A percentile compares a stretch with the other conserved stretches of the same genome.
phyloP scores from a whole-genome alignment of 768 basidiomycete species.

The Tephrocybe rancida region DNA sequence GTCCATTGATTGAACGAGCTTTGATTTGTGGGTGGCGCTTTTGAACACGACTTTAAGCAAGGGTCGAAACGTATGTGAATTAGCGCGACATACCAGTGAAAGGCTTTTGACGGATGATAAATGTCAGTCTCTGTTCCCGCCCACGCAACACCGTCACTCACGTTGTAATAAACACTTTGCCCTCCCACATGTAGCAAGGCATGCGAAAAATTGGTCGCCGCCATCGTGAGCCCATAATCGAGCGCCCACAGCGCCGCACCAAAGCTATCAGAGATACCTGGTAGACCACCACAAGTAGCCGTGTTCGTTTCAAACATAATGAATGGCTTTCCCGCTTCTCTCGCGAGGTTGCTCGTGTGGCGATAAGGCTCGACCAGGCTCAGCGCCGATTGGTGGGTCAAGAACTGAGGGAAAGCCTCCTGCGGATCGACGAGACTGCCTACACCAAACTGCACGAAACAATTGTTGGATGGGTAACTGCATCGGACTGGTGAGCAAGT shows the following conservation, averaged over 20 bases:
- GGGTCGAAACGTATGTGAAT: neutral
- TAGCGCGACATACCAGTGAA: constrained; percentile 48
- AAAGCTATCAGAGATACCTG: constrained; percentile 63
- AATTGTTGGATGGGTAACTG: constrained; percentile 64
- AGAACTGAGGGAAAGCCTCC: constrained; percentile 50
- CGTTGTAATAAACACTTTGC: constrained; percentile 69
- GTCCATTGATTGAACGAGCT: constrained; percentile 69
- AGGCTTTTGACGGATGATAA: constrained; percentile 43
- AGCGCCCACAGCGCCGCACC: constrained; percentile 67
- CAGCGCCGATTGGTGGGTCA: constrained; percentile 59
- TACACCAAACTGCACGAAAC: constrained; percentile 48
- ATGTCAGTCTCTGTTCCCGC: neutral
- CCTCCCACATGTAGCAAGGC: constrained; percentile 66
- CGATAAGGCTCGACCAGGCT: constrained; percentile 55
- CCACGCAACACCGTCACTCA: constrained; percentile 38
- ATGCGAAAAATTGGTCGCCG: constrained; percentile 56
- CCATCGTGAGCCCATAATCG: constrained; percentile 68
- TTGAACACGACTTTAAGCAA: constrained; percentile 2
- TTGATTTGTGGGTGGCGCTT: constrained; percentile 56
- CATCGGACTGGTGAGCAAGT: neutral
- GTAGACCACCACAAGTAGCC: constrained; percentile 69
- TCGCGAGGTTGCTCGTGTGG: constrained; percentile 47
- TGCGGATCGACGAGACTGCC: constrained; percentile 45
- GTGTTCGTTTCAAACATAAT: constrained; percentile 76
- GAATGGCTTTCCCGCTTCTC: constrained; percentile 45